Evolutionary conservation across 805 yeast species (phyloP).

Genomic region (Saitoella complicata): DNA sequence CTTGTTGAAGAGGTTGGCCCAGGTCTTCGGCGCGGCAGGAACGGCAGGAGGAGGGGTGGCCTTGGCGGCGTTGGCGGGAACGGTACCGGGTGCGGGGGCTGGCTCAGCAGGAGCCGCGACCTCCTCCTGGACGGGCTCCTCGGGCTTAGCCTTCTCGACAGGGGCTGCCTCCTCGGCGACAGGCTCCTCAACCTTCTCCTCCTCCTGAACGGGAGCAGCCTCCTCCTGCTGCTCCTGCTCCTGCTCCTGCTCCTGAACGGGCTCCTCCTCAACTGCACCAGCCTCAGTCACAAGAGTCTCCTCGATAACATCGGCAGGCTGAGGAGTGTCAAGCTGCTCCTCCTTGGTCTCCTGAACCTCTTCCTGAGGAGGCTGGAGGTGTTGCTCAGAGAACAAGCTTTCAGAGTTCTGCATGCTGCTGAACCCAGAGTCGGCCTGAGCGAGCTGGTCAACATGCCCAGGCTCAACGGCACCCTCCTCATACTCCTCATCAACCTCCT

Average conservation of each 20-base stretch:
- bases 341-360: background rate
- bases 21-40: background rate
- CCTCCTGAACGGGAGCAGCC: too few relatives aligned
- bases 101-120: background rate
- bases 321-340: background rate
- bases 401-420: background rate
- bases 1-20: background rate
- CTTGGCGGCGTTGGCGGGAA: background rate
- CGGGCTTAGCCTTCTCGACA: background rate
- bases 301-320: background rate
- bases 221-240: background rate
- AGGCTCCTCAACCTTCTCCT: too few relatives aligned
- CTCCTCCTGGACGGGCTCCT: background rate
- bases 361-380: background rate
- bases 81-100: background rate
- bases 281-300: background rate
- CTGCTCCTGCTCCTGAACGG: background rate
- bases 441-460: background rate
- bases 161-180: background rate
- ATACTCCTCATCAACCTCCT: conserved; percentile 15
- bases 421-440: background rate
- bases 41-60: background rate
- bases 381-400: background rate
- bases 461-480: conserved; percentile 9
- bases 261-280: background rate